Evolutionary conservation across 371 early-diverging fungal genomes (phyloP).

Genomic region (Mortierella sp.): DNA sequence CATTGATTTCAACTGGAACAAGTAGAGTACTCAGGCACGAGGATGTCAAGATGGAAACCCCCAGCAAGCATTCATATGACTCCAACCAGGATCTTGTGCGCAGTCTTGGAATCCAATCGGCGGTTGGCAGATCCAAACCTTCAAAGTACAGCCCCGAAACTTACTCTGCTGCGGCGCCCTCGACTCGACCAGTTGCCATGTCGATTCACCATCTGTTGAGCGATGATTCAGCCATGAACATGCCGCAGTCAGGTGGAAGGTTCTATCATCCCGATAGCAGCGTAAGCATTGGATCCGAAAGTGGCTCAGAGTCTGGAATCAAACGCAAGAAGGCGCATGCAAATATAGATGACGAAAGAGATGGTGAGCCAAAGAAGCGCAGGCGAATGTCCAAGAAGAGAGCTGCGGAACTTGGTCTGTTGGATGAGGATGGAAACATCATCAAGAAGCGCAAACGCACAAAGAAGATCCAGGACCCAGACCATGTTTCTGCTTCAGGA

Average conservation of each 20-base stretch:
- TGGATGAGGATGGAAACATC: slow-evolving; percentile 17
- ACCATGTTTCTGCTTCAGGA: slow-evolving; percentile 41
- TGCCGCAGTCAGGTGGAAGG: background rate
- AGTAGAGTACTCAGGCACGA: slow-evolving; percentile 34
- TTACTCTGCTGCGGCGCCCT: background rate
- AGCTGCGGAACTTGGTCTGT: slow-evolving; percentile 22
- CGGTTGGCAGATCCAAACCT: background rate
- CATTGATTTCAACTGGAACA: slow-evolving; percentile 29
- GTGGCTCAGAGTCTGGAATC: background rate
- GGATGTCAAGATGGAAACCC: slow-evolving; percentile 19
- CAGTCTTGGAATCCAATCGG: slow-evolving; percentile 13
- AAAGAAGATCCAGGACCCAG: slow-evolving; percentile 42
- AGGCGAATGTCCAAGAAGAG: slow-evolving; percentile 38
- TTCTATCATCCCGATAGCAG: slow-evolving; percentile 1
- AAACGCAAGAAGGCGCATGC: slow-evolving; percentile 20
- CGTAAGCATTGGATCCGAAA: background rate
- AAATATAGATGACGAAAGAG: background rate
- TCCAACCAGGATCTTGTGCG: slow-evolving; percentile 9
- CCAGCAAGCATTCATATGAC: background rate
- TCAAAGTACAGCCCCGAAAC: background rate
- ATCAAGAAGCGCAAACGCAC: slow-evolving; percentile 38
- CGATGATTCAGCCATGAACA: slow-evolving; percentile 5
- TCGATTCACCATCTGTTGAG: slow-evolving; percentile 32
- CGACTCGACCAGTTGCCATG: slow-evolving; percentile 27
- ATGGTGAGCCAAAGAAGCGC: slow-evolving; percentile 26